Evolutionary conservation across 441 rosid genomes (phyloP), one percentile per base, ranked within the genome.

Genomic region (Gossypium schwendimanii): DNA sequence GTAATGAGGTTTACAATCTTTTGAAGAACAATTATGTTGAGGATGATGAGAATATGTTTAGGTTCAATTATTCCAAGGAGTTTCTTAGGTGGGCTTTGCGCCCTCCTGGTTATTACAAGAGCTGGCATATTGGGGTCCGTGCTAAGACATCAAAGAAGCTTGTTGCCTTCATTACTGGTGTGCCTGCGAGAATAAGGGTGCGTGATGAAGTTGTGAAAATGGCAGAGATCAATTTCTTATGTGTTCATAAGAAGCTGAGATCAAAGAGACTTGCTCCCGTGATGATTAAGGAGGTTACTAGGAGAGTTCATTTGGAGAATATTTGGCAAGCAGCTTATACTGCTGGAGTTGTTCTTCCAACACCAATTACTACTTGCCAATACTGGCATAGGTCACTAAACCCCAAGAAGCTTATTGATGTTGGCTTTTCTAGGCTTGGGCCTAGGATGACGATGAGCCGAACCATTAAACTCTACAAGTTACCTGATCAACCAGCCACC

Each of bases 281-380:
- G 24, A 84, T 94, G 97, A 94, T 94, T 57, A 94, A 94, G 88
- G 98, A 94, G 81, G 94, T 92, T 6, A 89, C 97, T 1, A 86
- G 98, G 75, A 85, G 97, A 80, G 97, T 94, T 80, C 97, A 89
- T 63, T 71, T 89, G 86, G 97, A 94, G 87, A 87, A 90, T 71
- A 87, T 88, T 3, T 94, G 97, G 97, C 98, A 94, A 73, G 98
- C 98, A 0, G 97, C 97, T 36, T 92, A 92, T 74, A 94, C 98
- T 0, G 97, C 97, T 26, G 97, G 98, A 23, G 95, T 92, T 65
- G 81, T 90, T 75, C 94, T 94, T 81, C 97, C 98, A 0, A 94
- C 97, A n/a, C 97, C 98, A 21, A 73, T 92, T 69, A 79, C 97
- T 7, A 92, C 97, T 18, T 92, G 95, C 67, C 98, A 92, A 71